Evolutionary conservation across 306 rosid genomes (phyloP).

Genomic region (Hippophae rhamnoides): DNA sequence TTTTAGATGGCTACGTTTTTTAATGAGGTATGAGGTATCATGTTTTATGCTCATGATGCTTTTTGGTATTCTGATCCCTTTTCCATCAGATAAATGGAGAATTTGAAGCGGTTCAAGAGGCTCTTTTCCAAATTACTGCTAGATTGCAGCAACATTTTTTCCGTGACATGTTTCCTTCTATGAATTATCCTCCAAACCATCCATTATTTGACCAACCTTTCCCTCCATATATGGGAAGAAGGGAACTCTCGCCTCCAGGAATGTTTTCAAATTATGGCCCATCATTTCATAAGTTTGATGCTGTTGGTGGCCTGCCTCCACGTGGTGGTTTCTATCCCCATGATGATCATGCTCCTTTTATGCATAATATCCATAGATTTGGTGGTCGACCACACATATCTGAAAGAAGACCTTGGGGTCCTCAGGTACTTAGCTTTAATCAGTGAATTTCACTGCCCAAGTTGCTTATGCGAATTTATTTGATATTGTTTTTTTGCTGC

Average conservation of each 20-base stretch:
- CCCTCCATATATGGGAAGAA: constrained; percentile 64
- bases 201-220: constrained; percentile 64
- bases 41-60: constrained; percentile 4
- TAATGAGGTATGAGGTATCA: neutral
- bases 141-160: constrained; percentile 76
- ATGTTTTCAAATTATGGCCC: constrained; percentile 66
- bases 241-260: constrained; percentile 82
- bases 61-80: constrained; percentile 15
- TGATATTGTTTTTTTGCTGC: neutral
- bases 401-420: constrained; percentile 83
- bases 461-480: neutral
- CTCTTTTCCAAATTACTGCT: constrained; percentile 74
- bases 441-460: constrained; percentile 2
- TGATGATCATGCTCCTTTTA: constrained; percentile 62
- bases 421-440: constrained; percentile 53
- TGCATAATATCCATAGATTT: constrained; percentile 45
- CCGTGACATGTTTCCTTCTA: constrained; percentile 64
- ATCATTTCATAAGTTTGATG: constrained; percentile 50
- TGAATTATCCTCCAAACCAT: constrained; percentile 60
- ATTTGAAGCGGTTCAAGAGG: constrained; percentile 80
- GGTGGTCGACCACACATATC: constrained; percentile 51
- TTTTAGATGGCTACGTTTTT: too few relatives aligned
- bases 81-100: constrained; percentile 75
- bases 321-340: constrained; percentile 48
- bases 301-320: constrained; percentile 37